These are phyloP conservation scores for Clarireedia homoeocarpa DNA, from an alignment of 2,329 filamentous ascomycete species.

Conservation along the genomic window DNA sequence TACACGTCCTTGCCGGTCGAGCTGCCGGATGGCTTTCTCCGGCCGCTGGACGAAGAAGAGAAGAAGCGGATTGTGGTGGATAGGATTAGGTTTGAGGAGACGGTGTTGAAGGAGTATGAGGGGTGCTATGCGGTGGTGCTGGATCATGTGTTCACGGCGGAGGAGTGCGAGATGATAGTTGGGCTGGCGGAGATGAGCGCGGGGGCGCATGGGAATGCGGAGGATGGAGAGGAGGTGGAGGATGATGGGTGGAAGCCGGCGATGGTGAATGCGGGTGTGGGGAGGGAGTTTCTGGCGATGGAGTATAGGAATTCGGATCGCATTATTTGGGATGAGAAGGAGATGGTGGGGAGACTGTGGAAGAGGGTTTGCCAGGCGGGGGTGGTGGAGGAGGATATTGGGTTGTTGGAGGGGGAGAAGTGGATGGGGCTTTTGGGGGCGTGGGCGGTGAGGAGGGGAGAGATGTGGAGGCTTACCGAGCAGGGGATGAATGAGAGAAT, in stretches of 20 bases:
- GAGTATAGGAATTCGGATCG: slow-evolving; percentile 63
- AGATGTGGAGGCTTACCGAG: slow-evolving; percentile 17
- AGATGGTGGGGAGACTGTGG: slow-evolving; percentile 56
- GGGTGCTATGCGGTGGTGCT: slow-evolving; percentile 52
- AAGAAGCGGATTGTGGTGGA: slow-evolving; percentile 27
- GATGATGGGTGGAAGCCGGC: slow-evolving; percentile 44
- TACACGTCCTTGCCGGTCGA: slow-evolving; percentile 33
- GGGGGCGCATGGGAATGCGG: slow-evolving; percentile 1
- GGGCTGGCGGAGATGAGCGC: slow-evolving; percentile 5
- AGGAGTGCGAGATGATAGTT: background rate
- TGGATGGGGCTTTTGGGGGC: slow-evolving; percentile 30
- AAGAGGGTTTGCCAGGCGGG: slow-evolving; percentile 43
- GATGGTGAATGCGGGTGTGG: slow-evolving; percentile 40
- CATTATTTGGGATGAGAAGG: slow-evolving; percentile 64
- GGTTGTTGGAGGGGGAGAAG: slow-evolving; percentile 26
- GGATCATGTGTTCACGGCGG: slow-evolving; percentile 32
- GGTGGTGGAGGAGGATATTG: slow-evolving; percentile 36
- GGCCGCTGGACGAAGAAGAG: slow-evolving; percentile 36
- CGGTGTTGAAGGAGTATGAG: slow-evolving; percentile 44
- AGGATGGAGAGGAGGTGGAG: background rate
- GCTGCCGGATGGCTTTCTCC: slow-evolving; percentile 41
- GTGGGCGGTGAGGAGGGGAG: slow-evolving; percentile 17
- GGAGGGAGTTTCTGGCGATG: slow-evolving; percentile 48
- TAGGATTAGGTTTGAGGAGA: slow-evolving; percentile 46
- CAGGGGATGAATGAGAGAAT: slow-evolving; percentile 60